Base-by-base conservation (phyloP, 352 stramenopile genomes). In the Pelagophyceae sp. region DNA sequence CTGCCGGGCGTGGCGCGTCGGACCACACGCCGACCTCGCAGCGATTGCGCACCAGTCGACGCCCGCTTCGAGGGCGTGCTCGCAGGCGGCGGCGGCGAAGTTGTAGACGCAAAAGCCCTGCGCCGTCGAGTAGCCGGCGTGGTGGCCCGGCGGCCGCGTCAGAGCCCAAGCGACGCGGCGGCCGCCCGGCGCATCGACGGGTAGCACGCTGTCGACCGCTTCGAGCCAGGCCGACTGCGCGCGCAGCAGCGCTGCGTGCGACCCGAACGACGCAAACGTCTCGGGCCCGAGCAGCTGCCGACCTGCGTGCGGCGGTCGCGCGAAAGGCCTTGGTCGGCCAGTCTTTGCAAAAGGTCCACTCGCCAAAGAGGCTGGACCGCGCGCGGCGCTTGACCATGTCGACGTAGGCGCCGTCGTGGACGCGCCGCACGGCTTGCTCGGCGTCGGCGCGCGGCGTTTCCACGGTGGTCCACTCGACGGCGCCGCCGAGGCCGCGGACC, bases 101-200 rank as follows among this genome's bases (percentile, higher is more conserved):
- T 96, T 96, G 63, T 94, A 90, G 0, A 90, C 38, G 79, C 87
- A 91, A 80, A 90, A 90, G 51, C 91, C 91, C 85, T 93, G 93
- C 2, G 89, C 83, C 29, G 79, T 54, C 20, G 83, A 51, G 29
- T 84, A 81, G 45, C 90, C 91, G 20, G 90, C 93, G 82, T 98
- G 93, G 81, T 98, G 94, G 20, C 94, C 93, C 17, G 93, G 93
- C 38, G 93, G 93, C 38, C 93, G 87, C 37, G 80, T 86, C n/a
- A 88, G 67, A 23, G 84, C 83, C 64, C 31, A 38, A 0, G 67
- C 33, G 20, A 33, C 20, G 3, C 20, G 23, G 27, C 17, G 1
- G 2, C 38, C 35, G 2, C 25, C 17, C 19, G 38, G 33, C 20
- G 67, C 67, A 23, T 27, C 35, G n/a, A n/a, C n/a, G n/a, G n/a